phyloP scores from a whole-genome alignment of 352 stramenopile species.

The Aphanomyces euteiches region DNA sequence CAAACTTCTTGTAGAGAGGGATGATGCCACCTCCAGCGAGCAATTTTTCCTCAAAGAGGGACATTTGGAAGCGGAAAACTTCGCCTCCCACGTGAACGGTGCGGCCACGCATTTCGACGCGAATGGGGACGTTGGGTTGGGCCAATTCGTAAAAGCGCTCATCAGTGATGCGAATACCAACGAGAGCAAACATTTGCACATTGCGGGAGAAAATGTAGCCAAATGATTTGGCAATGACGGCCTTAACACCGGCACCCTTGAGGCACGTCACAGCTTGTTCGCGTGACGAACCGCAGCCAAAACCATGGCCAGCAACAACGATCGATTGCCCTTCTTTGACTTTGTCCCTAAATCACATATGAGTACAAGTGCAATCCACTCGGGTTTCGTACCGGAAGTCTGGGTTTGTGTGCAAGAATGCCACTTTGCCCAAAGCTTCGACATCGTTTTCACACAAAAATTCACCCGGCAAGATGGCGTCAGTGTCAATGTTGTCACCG shows the following conservation, averaged over 20 bases:
- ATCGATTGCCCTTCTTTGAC: conserved; percentile 65
- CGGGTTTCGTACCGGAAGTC: conserved; percentile 54
- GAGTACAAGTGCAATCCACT: neutral
- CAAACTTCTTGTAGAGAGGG: conserved; percentile 83
- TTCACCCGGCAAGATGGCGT: conserved; percentile 80
- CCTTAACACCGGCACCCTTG: conserved; percentile 74
- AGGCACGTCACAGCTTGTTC: conserved; percentile 80
- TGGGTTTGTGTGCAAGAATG: conserved; percentile 81
- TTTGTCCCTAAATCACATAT: conserved; percentile 42
- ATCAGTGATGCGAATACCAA: conserved; percentile 76
- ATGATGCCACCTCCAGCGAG: conserved; percentile 79
- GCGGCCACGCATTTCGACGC: conserved; percentile 75
- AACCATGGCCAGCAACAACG: conserved; percentile 72
- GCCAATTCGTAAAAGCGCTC: conserved; percentile 79
- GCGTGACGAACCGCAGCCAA: conserved; percentile 79
- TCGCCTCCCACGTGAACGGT: conserved; percentile 75
- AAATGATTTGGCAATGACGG: conserved; percentile 79
- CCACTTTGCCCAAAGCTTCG: conserved; percentile 75
- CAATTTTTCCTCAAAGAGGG: conserved; percentile 78
- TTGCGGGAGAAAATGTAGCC: conserved; percentile 86
- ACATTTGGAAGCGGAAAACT: conserved; percentile 83
- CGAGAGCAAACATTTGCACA: conserved; percentile 82
- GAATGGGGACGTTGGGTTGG: conserved; percentile 68
- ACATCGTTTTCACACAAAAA: conserved; percentile 84
- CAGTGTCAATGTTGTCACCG: conserved; percentile 87